A percentile compares a stretch with the other conserved stretches of the same genome.
Conservation (phyloP, 2,329 filamentous ascomycete species). For the Sphaerulina musiva region DNA sequence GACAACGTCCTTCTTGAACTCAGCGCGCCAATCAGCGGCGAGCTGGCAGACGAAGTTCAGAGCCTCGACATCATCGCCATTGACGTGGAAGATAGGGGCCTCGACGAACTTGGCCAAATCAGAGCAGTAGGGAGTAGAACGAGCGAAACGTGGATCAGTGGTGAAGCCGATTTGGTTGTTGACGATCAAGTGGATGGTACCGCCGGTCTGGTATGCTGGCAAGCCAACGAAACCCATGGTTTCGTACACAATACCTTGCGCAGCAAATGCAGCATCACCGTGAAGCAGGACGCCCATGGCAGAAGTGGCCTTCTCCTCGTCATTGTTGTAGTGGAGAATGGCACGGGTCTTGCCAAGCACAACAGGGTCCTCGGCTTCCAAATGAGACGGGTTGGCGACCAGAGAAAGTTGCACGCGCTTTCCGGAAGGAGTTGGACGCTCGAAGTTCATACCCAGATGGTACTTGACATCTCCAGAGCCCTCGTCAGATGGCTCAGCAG, state of each 20-base stretch:
- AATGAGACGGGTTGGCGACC: constrained; percentile 95
- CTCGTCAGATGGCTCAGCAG: constrained; percentile 80
- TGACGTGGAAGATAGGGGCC: constrained; percentile 97
- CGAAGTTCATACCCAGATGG: constrained; percentile 99
- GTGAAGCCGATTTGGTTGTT: constrained; percentile 99
- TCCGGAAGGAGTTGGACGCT: constrained; percentile 93
- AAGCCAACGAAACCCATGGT: constrained; percentile 96
- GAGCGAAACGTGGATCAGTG: constrained; percentile 92
- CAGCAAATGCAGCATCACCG: constrained; percentile 94
- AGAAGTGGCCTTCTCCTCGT: constrained; percentile 78
- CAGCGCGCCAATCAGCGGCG: constrained; percentile 93
- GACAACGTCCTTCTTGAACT: constrained; percentile 98
- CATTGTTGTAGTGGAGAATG: constrained; percentile 98
- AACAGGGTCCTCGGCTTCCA: constrained; percentile 96
- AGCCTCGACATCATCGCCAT: constrained; percentile 95
- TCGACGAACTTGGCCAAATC: constrained; percentile 99
- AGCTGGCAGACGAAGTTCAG: constrained; percentile 98
- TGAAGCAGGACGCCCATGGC: constrained; percentile 96
- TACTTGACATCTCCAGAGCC: constrained; percentile 99
- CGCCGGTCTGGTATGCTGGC: constrained; percentile 92
- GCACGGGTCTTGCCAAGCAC: constrained; percentile 95
- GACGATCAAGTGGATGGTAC: constrained; percentile 92
- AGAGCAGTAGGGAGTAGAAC: constrained; percentile 97
- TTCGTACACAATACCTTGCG: constrained; percentile 95
- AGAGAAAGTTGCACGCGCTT: constrained; percentile 99